Evolutionary conservation across 805 yeast species (phyloP), one percentile per base, ranked within the genome.

Genomic region (Kodamaea fukazawae): DNA sequence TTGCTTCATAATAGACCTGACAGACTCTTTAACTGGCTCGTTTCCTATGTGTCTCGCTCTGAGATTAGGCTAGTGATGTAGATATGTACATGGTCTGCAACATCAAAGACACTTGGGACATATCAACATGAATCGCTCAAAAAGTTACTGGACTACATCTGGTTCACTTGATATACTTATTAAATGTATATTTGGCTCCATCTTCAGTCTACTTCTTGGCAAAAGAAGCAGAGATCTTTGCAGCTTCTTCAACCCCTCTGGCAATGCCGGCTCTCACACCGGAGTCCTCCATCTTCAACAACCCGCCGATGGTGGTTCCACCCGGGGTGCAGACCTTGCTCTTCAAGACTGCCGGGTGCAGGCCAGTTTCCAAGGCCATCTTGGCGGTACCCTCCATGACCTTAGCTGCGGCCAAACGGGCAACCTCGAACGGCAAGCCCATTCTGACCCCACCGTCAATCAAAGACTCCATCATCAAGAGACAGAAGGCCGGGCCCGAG

Each of bases 271-370:
- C 76, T 66, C 96, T 83, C 34, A 93, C 85, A 36, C 91, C 95
- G 35, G 79, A 79, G 50, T 88, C 96, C 68, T 93, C 99, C 83
- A 93, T 80, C 48, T 81, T 87, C 62, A 91, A 75, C 43, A 93
- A 70, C 0, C 99, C 99, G 7, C 96, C 96, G 59, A 93, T 93
- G 3, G 99, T 93, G 36, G 97, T 90, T 25, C 99, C 99, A 22
- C 93, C 99, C 16, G 99, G 99, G 0, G 99, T 93, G 58, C 96
- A 89, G 7, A 93, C 93, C 52, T 81, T 83, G 58, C 85, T 81
- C 58, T 86, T 86, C 59, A 93, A 74, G 9, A 77, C 87, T 13
- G 93, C 91, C 8, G 99, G 99, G 56, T 91, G 96, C 32, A 73
- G 78, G 3, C 87, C 89, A 8, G 89, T 81, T 49, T 79, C 77